Conservation (phyloP, 306 rosid species). For the Corylus americana region DNA sequence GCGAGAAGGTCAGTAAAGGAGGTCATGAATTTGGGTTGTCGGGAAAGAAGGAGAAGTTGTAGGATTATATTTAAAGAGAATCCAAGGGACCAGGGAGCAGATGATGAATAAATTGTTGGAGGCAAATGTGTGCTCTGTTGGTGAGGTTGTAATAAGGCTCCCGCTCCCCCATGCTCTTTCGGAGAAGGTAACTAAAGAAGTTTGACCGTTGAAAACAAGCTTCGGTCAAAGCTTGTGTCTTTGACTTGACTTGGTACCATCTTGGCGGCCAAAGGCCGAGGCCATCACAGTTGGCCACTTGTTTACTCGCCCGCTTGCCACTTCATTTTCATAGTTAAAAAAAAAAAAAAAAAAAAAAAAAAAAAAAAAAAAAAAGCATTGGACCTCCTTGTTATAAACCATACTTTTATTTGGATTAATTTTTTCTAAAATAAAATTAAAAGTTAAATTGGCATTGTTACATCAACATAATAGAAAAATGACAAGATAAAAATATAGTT, state of each 20-base stretch:
- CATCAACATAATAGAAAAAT: too few relatives aligned
- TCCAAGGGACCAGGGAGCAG: too few relatives aligned
- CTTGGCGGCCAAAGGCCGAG: slow-evolving; percentile 26
- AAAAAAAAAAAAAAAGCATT: too few relatives aligned
- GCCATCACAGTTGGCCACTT: background rate
- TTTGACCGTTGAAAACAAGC: slow-evolving; percentile 79
- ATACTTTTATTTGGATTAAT: too few relatives aligned
- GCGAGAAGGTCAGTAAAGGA: slow-evolving; percentile 55
- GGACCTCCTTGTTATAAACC: too few relatives aligned
- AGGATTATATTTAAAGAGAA: slow-evolving; percentile 16
- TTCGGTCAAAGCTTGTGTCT: slow-evolving; percentile 79
- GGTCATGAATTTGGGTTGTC: slow-evolving; percentile 22
- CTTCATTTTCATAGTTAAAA: background rate
- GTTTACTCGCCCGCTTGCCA: slow-evolving; percentile 5
- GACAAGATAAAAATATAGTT: too few relatives aligned
- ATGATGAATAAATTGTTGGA: background rate
- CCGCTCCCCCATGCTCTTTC: slow-evolving; percentile 39
- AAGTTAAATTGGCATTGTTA: too few relatives aligned
- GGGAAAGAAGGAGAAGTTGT: slow-evolving; percentile 18
- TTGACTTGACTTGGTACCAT: slow-evolving; percentile 65
- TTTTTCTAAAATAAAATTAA: too few relatives aligned
- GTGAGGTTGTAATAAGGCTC: background rate
- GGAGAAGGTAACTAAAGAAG: slow-evolving; percentile 46
- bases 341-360: too few relatives aligned
- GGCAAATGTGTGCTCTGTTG: background rate